phyloP scores from a whole-genome alignment of 2,329 filamentous ascomycete genomes.

The Aureobasidium sp. region DNA sequence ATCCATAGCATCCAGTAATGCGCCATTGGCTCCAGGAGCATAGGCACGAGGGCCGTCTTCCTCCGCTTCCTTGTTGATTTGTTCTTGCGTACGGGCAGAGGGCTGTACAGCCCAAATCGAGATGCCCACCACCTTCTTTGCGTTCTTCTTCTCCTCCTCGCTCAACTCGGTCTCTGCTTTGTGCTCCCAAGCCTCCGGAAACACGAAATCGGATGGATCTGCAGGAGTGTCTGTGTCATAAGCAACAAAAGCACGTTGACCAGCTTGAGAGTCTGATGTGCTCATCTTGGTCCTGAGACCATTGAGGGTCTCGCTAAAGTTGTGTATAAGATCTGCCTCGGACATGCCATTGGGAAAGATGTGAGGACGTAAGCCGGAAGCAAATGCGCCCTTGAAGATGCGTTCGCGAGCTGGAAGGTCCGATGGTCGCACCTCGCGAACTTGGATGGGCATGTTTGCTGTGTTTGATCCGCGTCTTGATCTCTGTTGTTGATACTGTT shows the following conservation, averaged over 20 bases:
- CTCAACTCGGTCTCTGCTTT: not conserved
- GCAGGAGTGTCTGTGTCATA: slow-evolving; percentile 12
- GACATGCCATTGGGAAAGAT: slow-evolving; percentile 27
- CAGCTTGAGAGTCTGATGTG: slow-evolving; percentile 6
- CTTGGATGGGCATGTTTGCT: slow-evolving; percentile 24
- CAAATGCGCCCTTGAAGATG: slow-evolving; percentile 24
- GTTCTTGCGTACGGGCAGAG: slow-evolving; percentile 22
- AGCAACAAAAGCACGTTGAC: not conserved
- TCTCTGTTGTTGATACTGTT: not conserved
- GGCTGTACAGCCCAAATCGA: slow-evolving; percentile 27
- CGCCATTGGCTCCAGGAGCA: slow-evolving; percentile 19
- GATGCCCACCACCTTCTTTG: not conserved
- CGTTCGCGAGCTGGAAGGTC: slow-evolving; percentile 23
- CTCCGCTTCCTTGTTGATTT: slow-evolving; percentile 21
- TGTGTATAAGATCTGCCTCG: slow-evolving; percentile 16
- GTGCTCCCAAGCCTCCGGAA: slow-evolving; percentile 4
- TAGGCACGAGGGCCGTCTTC: slow-evolving; percentile 16
- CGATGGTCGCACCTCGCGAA: slow-evolving; percentile 22
- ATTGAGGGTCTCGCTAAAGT: slow-evolving; percentile 13
- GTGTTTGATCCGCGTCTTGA: not conserved
- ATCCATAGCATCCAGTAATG: slow-evolving; percentile 22
- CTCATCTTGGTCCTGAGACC: not conserved
- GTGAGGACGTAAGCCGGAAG: slow-evolving; percentile 24
- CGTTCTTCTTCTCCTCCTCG: not conserved
- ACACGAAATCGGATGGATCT: not conserved